These are phyloP conservation scores for Flaveria ramosissima DNA, from an alignment of 129 eudicot species.

Conservation along the genomic window DNA sequence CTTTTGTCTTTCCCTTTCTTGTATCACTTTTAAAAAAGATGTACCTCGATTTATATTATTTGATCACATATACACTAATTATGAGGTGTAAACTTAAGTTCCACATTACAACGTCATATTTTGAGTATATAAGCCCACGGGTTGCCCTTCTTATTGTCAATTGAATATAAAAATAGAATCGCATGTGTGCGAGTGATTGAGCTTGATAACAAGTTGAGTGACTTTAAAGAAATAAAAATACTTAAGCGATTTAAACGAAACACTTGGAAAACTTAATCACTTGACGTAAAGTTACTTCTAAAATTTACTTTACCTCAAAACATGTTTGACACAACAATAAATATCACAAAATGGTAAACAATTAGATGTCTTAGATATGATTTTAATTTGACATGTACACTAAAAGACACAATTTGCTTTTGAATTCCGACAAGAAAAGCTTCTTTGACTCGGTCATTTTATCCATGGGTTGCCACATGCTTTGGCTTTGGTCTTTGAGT, in stretches of 20 bases:
- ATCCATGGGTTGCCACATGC: constrained; percentile 22
- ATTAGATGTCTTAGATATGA: background rate
- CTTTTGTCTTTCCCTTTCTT: constrained; percentile 36
- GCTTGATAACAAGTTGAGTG: background rate
- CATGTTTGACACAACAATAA: background rate
- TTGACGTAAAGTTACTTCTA: no score
- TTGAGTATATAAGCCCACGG: no score
- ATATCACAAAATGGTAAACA: background rate
- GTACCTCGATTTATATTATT: background rate
- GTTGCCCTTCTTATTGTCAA: background rate
- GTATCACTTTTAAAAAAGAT: background rate
- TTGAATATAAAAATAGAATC: background rate
- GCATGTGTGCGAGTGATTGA: background rate
- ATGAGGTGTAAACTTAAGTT: background rate
- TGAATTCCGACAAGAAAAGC: constrained; percentile 23
- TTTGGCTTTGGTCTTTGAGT: constrained; percentile 29
- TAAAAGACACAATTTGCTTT: constrained; percentile 14
- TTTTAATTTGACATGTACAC: background rate
- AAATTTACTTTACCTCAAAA: no score
- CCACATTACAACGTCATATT: no score
- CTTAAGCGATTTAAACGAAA: no score
- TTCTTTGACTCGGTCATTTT: constrained; percentile 28
- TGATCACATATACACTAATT: background rate
- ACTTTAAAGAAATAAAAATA: no score
- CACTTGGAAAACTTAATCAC: no score